Percentiles rank a stretch among this genome's conserved stretches.
These are phyloP conservation scores for Globisporangium yorkense DNA, from an alignment of 352 stramenopile species.

Conservation along the genomic window DNA sequence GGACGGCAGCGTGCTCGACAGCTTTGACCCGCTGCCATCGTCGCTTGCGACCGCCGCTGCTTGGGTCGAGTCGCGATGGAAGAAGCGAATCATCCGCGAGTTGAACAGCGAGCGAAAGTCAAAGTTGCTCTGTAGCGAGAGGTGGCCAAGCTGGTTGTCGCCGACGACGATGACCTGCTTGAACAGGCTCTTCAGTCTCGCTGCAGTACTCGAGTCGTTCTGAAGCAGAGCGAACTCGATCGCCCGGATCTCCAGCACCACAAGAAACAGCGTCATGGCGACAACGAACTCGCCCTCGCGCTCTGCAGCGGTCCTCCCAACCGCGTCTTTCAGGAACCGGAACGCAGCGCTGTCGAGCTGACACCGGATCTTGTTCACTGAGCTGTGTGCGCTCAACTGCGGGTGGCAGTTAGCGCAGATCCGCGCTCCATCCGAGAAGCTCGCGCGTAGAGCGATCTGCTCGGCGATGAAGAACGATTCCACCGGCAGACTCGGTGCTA, in stretches of 20 bases:
- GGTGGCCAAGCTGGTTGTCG: slow-evolving; percentile 49
- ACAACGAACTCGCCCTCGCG: not conserved
- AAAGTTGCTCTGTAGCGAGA: slow-evolving; percentile 45
- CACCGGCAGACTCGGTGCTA: not conserved
- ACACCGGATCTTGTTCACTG: slow-evolving; percentile 37
- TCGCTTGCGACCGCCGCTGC: not conserved
- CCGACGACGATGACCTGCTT: slow-evolving; percentile 49
- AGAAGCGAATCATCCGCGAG: slow-evolving; percentile 23
- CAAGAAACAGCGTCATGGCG: slow-evolving; percentile 33
- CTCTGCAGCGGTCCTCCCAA: slow-evolving; percentile 1
- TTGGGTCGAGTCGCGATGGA: slow-evolving; percentile 1
- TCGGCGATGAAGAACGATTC: slow-evolving; percentile 34
- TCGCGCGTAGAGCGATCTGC: slow-evolving; percentile 30
- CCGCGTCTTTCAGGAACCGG: slow-evolving; percentile 5
- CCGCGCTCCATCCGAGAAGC: slow-evolving; percentile 42
- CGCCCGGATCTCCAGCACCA: slow-evolving; percentile 41
- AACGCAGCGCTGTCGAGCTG: slow-evolving; percentile 29
- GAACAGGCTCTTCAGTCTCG: slow-evolving; percentile 39
- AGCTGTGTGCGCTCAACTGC: slow-evolving; percentile 37
- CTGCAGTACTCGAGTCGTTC: not conserved
- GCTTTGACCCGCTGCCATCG: slow-evolving; percentile 2
- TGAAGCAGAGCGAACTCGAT: slow-evolving; percentile 48
- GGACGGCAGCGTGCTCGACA: not conserved
- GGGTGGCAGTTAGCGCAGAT: slow-evolving; percentile 41
- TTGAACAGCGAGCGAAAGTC: slow-evolving; percentile 51